These are phyloP conservation scores for Pseudevernia furfuracea DNA, from an alignment of 495 filamentous ascomycete genomes.

Conservation along the genomic window DNA sequence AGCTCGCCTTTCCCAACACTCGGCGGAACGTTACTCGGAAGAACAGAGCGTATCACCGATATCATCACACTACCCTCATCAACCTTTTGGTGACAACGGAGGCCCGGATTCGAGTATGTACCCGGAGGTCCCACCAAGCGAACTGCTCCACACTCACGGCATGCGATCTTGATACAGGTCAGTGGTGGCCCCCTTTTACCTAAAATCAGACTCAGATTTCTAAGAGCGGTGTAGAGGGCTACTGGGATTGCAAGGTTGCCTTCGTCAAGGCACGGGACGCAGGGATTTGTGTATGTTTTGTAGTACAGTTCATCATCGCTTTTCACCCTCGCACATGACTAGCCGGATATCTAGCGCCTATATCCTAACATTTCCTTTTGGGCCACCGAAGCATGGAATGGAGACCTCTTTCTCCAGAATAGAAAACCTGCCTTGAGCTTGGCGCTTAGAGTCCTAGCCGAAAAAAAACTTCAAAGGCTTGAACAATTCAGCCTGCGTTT, in stretches of 20 bases:
- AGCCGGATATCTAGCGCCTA: not conserved
- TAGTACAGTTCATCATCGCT: not conserved
- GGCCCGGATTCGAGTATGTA: not conserved
- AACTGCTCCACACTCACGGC: not conserved
- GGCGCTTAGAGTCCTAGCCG: not conserved
- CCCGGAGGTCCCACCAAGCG: not conserved
- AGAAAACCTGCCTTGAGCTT: too few species aligned
- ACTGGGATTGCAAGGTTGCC: not conserved
- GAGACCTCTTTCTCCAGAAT: too few species aligned
- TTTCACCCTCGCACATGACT: not conserved
- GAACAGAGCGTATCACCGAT: not conserved
- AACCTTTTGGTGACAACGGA: not conserved
- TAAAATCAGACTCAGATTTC: too few species aligned
- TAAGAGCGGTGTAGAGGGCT: not conserved
- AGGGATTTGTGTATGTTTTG: rapidly evolving
- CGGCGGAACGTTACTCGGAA: not conserved
- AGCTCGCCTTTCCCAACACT: not conserved
- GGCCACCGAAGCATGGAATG: not conserved
- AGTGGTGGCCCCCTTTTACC: too few species aligned
- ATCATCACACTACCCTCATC: not conserved
- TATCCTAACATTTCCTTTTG: too few species aligned
- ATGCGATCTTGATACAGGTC: not conserved
- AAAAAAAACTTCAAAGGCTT: not conserved
- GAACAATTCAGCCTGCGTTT: not conserved
- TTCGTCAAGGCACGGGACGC: too few species aligned